Evolutionary conservation across 305 asterid genomes (phyloP), one percentile per base, ranked within the genome.

Genomic region (Fraxinus sp.): DNA sequence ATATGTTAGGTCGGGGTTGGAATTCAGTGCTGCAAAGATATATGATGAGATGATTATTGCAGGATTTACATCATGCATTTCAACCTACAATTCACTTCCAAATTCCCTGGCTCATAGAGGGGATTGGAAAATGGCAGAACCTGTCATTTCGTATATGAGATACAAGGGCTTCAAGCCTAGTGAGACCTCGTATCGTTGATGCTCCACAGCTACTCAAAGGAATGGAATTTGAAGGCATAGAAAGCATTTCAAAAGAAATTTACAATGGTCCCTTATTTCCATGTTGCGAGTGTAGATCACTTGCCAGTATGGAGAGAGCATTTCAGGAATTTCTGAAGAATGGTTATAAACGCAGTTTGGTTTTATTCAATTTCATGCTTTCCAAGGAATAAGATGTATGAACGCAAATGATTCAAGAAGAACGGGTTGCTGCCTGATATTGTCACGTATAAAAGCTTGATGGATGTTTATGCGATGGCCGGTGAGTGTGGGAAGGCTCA

Each of bases 401-500:
- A 92, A 24, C 95, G 93, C 84, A 80, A 84, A 83, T 91, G 77
- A 94, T 96, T 30, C 89, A 86, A 86, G 49, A 41, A 41, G 14
- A 41, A 41, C 49, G 49, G 49, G 49, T 41, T 41, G 14, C 49
- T 9, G 49, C 49, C 49, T 41, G 98, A 96, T 89, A 86, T 91
- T 6, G 89, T 96, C 26, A 96, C 98, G 71, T 96, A 93, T 83
- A 96, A 94, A 73, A 93, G 92, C 87, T 86, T 96, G 86, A 96
- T 94, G 97, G 98, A 96, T 85, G 92, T 94, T 96, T 89, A 94
- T 18, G 99, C 98, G 16, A 87, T 97, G 80, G 85, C 92, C 0
- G 97, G 99, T 43, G 99, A 96, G 80, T 93, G 97, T 86, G 93
- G 99, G 98, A 94, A 90, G 87, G 99, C 98, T 0, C 93, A 90